Percentiles rank a stretch among this genome's conserved stretches.
These are phyloP conservation scores for Dictyostelium citrinum DNA, from an alignment of 78 protist genomes.

Conservation along the genomic window DNA sequence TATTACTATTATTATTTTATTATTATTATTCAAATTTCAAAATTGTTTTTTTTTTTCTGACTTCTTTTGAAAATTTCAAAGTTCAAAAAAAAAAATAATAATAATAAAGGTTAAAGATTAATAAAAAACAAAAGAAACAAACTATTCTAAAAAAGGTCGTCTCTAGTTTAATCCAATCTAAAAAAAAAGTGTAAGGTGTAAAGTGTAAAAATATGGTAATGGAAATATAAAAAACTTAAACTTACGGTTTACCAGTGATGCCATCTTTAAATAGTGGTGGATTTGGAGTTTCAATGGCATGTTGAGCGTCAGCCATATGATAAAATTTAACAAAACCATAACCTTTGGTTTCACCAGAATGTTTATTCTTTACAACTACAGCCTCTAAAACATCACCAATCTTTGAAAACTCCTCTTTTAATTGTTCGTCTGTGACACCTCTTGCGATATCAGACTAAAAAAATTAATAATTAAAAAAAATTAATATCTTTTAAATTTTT, in stretches of 20 bases:
- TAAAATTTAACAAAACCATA: constrained; percentile 73
- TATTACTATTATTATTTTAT: too few relatives aligned
- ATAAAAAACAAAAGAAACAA: not conserved
- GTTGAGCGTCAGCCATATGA: not conserved
- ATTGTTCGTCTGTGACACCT: constrained; percentile 62
- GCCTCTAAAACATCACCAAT: constrained; percentile 69
- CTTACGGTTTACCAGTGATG: constrained; percentile 60
- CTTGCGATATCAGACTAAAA: constrained; percentile 47
- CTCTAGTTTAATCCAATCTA: too few relatives aligned
- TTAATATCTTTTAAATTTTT: too few relatives aligned
- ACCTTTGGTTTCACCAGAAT: constrained; percentile 75
- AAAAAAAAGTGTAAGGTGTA: not conserved
- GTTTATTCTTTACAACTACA: constrained; percentile 68
- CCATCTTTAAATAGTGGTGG: constrained; percentile 58
- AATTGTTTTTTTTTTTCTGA: not conserved
- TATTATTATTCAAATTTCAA: too few relatives aligned
- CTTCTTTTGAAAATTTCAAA: not conserved
- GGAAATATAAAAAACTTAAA: not conserved
- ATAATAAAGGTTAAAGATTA: not conserved
- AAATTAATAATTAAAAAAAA: too few relatives aligned
- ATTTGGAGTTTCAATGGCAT: constrained; percentile 16
- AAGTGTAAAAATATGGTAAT: too few relatives aligned
- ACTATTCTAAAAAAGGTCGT: too few relatives aligned
- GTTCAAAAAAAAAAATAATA: not conserved
- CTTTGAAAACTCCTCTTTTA: constrained; percentile 59